Evolutionary conservation across 805 yeast species (phyloP).

Genomic region (Yarrowia sp.): DNA sequence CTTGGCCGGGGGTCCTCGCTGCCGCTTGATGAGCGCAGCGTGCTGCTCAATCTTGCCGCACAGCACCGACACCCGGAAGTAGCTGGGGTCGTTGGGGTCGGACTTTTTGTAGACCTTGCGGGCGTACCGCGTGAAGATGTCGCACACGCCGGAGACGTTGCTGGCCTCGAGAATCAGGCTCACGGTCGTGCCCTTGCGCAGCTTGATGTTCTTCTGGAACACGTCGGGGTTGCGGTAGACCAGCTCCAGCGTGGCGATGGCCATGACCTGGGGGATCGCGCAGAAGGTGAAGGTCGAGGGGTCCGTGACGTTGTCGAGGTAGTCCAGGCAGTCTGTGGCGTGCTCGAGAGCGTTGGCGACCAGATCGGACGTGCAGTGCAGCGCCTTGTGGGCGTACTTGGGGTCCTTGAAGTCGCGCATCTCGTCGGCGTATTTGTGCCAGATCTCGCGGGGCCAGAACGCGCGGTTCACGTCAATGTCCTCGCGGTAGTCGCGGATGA

Average conservation of each 20-base stretch:
- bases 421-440: constrained; percentile 71
- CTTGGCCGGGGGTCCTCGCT: constrained; percentile 26
- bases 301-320: constrained; percentile 73
- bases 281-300: constrained; percentile 85
- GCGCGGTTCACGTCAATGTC: constrained; percentile 89
- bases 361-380: constrained; percentile 76
- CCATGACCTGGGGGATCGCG: constrained; percentile 99
- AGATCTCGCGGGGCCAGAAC: constrained; percentile 93
- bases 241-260: constrained; percentile 86
- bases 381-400: constrained; percentile 52
- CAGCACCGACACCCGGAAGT: constrained; percentile 73
- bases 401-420: constrained; percentile 59
- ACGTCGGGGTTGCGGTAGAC: constrained; percentile 79
- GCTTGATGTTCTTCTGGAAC: constrained; percentile 71
- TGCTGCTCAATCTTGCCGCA: constrained; percentile 89
- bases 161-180: constrained; percentile 69
- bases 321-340: constrained; percentile 70
- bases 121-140: constrained; percentile 71
- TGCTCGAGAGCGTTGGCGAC: constrained; percentile 77
- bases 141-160: constrained; percentile 70
- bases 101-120: constrained; percentile 76
- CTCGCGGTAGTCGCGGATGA: constrained; percentile 91
- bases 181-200: constrained; percentile 86
- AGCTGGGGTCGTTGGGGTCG: constrained; percentile 80
- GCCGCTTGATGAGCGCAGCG: constrained; percentile 46